Evolutionary conservation across 2,329 filamentous ascomycete species (phyloP).

Genomic region (Bipolaris oryzae): DNA sequence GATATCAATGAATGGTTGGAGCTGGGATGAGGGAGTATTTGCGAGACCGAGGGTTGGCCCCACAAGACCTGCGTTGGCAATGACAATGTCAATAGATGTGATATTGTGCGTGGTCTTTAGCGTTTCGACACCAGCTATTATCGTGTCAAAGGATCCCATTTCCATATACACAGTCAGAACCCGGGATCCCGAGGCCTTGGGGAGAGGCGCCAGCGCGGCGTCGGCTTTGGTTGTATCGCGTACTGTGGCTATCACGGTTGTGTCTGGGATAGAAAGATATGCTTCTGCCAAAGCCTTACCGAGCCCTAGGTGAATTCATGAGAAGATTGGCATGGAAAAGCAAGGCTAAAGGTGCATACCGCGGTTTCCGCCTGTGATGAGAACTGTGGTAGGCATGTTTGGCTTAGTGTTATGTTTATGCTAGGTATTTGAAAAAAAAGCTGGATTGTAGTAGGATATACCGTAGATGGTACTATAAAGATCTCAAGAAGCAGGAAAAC

Average conservation of each 20-base stretch:
- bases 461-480: neutral
- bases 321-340: neutral
- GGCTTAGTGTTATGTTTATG: neutral
- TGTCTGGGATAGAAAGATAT: conserved; percentile 48
- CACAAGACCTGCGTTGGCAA: neutral
- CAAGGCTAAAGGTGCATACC: conserved; percentile 21
- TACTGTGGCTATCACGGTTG: conserved; percentile 51
- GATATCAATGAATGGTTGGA: conserved; percentile 19
- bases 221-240: conserved; percentile 38
- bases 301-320: conserved; percentile 31
- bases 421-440: neutral
- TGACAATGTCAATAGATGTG: neutral
- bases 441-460: neutral
- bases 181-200: neutral
- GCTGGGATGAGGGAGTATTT: conserved; percentile 1
- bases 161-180: conserved; percentile 17
- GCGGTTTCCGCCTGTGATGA: conserved; percentile 45
- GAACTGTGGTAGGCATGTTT: conserved; percentile 15
- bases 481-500: neutral
- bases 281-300: conserved; percentile 42
- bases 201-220: conserved; percentile 27
- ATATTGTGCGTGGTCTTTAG: neutral
- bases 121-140: conserved; percentile 18
- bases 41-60: neutral
- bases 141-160: conserved; percentile 28